Base-by-base conservation (phyloP, 2,329 filamentous ascomycete genomes). In the Beauveria bassiana region DNA sequence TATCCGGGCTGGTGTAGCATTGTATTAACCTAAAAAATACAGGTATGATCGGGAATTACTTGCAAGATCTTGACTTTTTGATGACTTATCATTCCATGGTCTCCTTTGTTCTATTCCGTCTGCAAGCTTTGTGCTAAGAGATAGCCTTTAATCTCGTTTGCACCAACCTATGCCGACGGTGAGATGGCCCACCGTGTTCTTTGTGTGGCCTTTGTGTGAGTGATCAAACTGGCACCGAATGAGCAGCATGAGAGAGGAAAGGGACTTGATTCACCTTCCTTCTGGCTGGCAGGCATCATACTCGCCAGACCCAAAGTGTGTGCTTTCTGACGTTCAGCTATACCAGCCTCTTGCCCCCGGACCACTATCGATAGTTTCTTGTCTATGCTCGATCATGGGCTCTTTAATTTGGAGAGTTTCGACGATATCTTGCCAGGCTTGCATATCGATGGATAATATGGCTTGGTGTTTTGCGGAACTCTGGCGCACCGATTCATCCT, bases 401-500 rank as follows among this genome's bases (percentile, higher is more conserved):
- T 91, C 80, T n/a, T 77, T 82, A 66, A 98, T 91, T 28, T 88
- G 78, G 69, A 93, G 96, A 0, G 84, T 85, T 10, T 89, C 74
- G 54, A 96, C 87, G 50, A 97, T 80, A 22, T 90, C 83, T 66
- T 85, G 78, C 93, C 93, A 99, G 0, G 84, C 90, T 1, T 84
- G 81, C 78, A 92, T 95, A 67, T 98, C 92, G 64, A 99, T 84
- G 14, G 89, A 88, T 71, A 98, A 85, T 24, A 99, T 88, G 14
- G 93, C 90, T 74, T 99, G 95, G 65, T 95, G 88, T 67, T 89
- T 86, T 63, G 85, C 79, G 20, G 84, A 78, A 46, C 84, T 82
- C 63, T 83, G 80, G 60, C 72, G 72, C 22, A 75, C 71, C 18
- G 69, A 68, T 28, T 77, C 78, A 66, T 79, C 81, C 61, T 77